Base-by-base conservation (phyloP, 2,329 filamentous ascomycete species). In the Rhynchosporium secalis region DNA sequence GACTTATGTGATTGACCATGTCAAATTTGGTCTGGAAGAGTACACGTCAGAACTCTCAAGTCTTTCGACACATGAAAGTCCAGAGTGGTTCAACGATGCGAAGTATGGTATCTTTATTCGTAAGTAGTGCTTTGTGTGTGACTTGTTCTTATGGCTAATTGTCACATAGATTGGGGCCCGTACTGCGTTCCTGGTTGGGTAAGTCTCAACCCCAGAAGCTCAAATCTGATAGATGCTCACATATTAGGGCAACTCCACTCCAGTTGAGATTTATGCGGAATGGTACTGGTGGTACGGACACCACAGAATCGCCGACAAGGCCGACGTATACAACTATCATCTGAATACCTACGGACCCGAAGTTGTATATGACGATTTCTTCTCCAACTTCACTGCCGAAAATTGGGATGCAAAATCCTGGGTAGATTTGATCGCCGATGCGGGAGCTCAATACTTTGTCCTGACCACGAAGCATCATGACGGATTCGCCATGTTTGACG, bases 51-150 rank as follows among this genome's bases (percentile, higher is more conserved):
- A 77, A 8, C 55, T 74, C 0, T 68, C 72, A 9, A 78, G 74
- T 61, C 70, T 80, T 3, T 72, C 73, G 1, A 71, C 70, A 20
- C 78, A 79, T 52, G 78, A 79, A 68, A 77, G 77, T 13, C 82
- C 82, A 0, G 74, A 77, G 4, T 86, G 83, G 83, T 86, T 79
- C 65, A 76, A 82, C 59, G 76, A 79, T 47, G 80, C 76, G 28
- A 86, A 86, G 62, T 86, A 77, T 64, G 83, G 84, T 0, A 86
- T 86, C 43, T 86, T 86, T 68, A 82, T 86, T 46, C 83, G 58
- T 62, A 54, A 29, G 62, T 62, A 20, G n/a, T 52, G 3, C 4
- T 3, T 26, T 38, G 2, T 36, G 3, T 9, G 31, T 33, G 15
- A 26, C 10, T 12, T 6, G 9, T 36, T 10, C 8, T 48, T 20